Evolutionary conservation across 2,329 filamentous ascomycete species (phyloP).

Genomic region (Escovopsis sp.): DNA sequence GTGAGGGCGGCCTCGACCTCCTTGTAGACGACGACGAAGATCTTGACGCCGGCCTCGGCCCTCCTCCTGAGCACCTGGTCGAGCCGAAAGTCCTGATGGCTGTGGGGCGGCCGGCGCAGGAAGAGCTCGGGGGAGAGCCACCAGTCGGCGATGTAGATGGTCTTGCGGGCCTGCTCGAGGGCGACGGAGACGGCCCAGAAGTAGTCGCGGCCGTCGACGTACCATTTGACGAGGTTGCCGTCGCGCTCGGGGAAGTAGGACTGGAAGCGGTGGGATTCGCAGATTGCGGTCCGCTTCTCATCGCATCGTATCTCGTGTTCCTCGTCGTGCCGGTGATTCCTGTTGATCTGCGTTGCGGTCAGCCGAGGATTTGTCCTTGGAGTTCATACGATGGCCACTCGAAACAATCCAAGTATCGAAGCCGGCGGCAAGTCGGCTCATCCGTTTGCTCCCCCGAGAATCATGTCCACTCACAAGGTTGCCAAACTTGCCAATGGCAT

Average conservation of each 20-base stretch:
- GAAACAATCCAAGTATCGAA: no score
- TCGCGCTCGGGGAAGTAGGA: constrained; percentile 81
- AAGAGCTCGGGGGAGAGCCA: constrained; percentile 88
- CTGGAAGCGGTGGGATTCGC: constrained; percentile 65
- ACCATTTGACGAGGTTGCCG: constrained; percentile 87
- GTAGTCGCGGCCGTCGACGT: constrained; percentile 89
- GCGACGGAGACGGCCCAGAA: constrained; percentile 87
- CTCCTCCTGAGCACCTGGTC: constrained; percentile 77
- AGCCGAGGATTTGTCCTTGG: no score
- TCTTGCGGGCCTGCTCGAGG: constrained; percentile 77
- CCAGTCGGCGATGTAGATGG: constrained; percentile 94
- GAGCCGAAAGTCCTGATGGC: constrained; percentile 71
- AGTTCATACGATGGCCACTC: no score
- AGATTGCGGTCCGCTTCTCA: constrained; percentile 57
- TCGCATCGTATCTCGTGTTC: constrained; percentile 77
- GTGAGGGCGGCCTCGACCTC: constrained; percentile 70
- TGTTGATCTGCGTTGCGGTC: constrained; percentile 45
- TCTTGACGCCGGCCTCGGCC: constrained; percentile 86
- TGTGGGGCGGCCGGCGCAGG: constrained; percentile 66
- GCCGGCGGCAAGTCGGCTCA: no score
- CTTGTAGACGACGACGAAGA: constrained; percentile 85
- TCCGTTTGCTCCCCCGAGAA: no score
- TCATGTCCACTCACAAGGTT: constrained; percentile 40
- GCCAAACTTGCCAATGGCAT: constrained; percentile 46
- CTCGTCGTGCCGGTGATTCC: constrained; percentile 85